Percentiles rank a stretch among this genome's conserved stretches.
Evolutionary conservation across 2,329 filamentous ascomycete genomes (phyloP).

Genomic region (Botrytis squamosa): DNA sequence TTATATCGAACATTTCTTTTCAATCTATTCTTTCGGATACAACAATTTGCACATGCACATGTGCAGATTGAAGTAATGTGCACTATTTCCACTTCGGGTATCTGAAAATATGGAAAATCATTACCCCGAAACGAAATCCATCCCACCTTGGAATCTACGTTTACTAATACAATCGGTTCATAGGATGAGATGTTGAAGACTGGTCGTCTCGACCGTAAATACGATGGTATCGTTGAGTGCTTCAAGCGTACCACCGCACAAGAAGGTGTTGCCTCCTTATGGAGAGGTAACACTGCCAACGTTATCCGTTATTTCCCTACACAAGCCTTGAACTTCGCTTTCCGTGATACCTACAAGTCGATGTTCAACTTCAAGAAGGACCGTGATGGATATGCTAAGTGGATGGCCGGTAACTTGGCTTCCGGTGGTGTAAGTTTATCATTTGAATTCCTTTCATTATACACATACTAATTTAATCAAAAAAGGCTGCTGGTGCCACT

Average conservation of each 20-base stretch:
- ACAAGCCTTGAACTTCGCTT: slow-evolving; percentile 99
- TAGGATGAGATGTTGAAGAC: slow-evolving; percentile 99
- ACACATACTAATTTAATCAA: slow-evolving; percentile 23
- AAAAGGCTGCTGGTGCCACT: slow-evolving; percentile 92
- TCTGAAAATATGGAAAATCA: not conserved
- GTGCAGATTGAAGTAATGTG: not conserved
- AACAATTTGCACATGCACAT: slow-evolving; percentile 26
- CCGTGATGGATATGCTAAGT: slow-evolving; percentile 94
- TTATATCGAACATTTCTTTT: slow-evolving; percentile 7
- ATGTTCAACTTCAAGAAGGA: slow-evolving; percentile 99
- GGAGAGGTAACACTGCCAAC: slow-evolving; percentile 99
- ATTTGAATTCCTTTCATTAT: not conserved
- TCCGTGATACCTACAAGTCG: slow-evolving; percentile 99
- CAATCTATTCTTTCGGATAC: slow-evolving; percentile 21
- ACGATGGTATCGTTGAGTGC: slow-evolving; percentile 90
- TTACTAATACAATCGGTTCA: slow-evolving; percentile 29
- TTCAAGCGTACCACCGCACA: slow-evolving; percentile 86
- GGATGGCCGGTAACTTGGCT: slow-evolving; percentile 99
- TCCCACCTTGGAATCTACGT: slow-evolving; percentile 3
- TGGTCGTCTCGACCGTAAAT: slow-evolving; percentile 97
- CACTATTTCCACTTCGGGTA: slow-evolving; percentile 11
- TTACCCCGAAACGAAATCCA: not conserved
- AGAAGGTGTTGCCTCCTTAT: slow-evolving; percentile 93
- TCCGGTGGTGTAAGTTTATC: slow-evolving; percentile 88
- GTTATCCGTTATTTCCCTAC: slow-evolving; percentile 99